Conservation (phyloP, 176 grass and related monocot genomes). For the Dactylis glomerata region DNA sequence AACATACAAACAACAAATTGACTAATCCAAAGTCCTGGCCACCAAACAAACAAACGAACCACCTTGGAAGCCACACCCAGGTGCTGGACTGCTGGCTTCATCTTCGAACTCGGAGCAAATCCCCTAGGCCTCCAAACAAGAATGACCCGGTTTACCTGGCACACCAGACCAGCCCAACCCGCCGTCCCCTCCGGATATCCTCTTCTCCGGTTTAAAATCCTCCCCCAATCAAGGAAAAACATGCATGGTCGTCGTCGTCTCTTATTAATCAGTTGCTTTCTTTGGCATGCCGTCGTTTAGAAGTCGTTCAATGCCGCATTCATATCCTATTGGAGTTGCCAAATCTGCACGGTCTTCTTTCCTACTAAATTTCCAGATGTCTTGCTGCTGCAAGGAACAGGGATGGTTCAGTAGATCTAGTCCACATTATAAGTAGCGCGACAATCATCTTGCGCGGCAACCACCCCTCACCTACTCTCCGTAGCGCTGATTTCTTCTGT, state of each 20-base stretch:
- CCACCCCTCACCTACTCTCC: background rate
- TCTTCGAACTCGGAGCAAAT: background rate
- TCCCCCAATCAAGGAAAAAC: background rate
- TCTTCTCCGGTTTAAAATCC: background rate
- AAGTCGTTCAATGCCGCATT: background rate
- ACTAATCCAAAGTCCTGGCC: background rate
- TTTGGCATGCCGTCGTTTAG: background rate
- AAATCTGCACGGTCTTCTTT: background rate
- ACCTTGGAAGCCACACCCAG: conserved; percentile 5
- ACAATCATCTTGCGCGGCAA: background rate
- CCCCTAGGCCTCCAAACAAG: background rate
- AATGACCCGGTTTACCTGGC: background rate
- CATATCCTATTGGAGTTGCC: background rate
- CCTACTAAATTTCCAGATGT: background rate
- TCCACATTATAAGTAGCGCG: background rate
- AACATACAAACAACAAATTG: background rate
- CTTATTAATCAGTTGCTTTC: background rate
- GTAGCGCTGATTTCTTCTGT: background rate
- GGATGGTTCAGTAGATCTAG: background rate
- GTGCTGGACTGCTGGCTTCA: background rate
- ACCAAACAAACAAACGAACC: background rate
- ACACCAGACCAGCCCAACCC: background rate
- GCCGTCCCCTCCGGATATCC: background rate
- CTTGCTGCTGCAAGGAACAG: background rate
- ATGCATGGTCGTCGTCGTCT: background rate